Conservation (phyloP, 2,329 filamentous ascomycete species). For the Dothistroma pini region DNA sequence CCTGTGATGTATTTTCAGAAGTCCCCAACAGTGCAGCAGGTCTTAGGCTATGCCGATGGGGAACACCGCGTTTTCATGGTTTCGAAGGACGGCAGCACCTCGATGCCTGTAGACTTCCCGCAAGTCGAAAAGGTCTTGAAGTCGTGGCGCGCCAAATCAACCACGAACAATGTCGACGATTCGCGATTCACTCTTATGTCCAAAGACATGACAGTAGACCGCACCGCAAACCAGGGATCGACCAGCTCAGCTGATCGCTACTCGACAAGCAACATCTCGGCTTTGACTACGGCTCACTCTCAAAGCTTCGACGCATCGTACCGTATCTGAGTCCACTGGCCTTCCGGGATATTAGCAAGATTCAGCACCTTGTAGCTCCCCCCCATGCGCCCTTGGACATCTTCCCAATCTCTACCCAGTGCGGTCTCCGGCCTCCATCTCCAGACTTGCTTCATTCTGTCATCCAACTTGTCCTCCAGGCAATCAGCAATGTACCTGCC, state of each 20-base stretch:
- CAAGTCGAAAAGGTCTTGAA: background rate
- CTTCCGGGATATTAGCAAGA: constrained; percentile 39
- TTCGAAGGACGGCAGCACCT: background rate
- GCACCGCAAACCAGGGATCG: background rate
- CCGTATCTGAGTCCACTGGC: constrained; percentile 39
- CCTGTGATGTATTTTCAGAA: background rate
- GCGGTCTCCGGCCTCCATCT: constrained; percentile 53
- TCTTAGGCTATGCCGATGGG: background rate
- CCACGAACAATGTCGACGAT: background rate
- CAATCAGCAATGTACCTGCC: constrained; percentile 50
- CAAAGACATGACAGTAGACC: background rate
- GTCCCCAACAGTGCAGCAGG: background rate
- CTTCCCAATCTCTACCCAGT: constrained; percentile 44
- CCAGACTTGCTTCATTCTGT: constrained; percentile 42
- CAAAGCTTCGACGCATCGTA: background rate
- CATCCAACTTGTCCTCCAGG: constrained; percentile 45
- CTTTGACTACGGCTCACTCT: background rate
- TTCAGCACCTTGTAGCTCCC: constrained; percentile 49
- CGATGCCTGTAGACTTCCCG: background rate
- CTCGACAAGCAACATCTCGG: background rate
- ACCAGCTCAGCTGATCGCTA: background rate
- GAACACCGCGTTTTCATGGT: background rate
- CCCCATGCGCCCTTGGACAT: constrained; percentile 49
- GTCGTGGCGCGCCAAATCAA: background rate
- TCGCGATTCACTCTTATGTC: background rate